phyloP scores from a whole-genome alignment of 306 rosid genomes.

The Begonia masoniana region DNA sequence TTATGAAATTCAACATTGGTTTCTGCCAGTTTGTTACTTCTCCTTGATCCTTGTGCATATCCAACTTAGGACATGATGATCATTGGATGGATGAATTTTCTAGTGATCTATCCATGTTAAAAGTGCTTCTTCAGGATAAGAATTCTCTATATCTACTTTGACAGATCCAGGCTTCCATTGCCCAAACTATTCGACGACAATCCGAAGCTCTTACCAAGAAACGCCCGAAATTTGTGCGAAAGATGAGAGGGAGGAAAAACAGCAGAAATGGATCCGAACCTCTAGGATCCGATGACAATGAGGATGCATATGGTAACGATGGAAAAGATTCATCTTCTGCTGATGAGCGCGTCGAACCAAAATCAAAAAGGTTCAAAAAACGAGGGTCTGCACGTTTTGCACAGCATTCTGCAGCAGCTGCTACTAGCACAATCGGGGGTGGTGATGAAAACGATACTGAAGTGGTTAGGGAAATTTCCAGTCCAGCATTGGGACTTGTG shows the following conservation, averaged over 20 bases:
- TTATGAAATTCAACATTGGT: too few relatives aligned
- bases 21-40: too few relatives aligned
- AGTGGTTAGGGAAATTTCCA: slow-evolving; percentile 29
- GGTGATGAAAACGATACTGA: slow-evolving; percentile 45
- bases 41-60: too few relatives aligned
- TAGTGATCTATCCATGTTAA: not conserved
- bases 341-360: slow-evolving; percentile 43
- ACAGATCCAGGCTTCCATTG: slow-evolving; percentile 68
- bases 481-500: slow-evolving; percentile 32
- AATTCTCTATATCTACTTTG: too few relatives aligned
- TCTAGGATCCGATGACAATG: slow-evolving; percentile 41
- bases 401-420: slow-evolving; percentile 28
- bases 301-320: slow-evolving; percentile 43
- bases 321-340: slow-evolving; percentile 46
- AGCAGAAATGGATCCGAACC: slow-evolving; percentile 26
- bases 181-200: slow-evolving; percentile 49
- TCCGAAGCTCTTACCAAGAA: slow-evolving; percentile 56
- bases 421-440: slow-evolving; percentile 32
- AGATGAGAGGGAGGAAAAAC: slow-evolving; percentile 37
- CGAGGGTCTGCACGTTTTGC: slow-evolving; percentile 40
- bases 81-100: not conserved
- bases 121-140: not conserved
- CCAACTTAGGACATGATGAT: too few relatives aligned
- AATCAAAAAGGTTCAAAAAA: slow-evolving; percentile 33
- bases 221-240: slow-evolving; percentile 29